Conservation (phyloP, 257 asterid genomes). For the Petunia axillaris region DNA sequence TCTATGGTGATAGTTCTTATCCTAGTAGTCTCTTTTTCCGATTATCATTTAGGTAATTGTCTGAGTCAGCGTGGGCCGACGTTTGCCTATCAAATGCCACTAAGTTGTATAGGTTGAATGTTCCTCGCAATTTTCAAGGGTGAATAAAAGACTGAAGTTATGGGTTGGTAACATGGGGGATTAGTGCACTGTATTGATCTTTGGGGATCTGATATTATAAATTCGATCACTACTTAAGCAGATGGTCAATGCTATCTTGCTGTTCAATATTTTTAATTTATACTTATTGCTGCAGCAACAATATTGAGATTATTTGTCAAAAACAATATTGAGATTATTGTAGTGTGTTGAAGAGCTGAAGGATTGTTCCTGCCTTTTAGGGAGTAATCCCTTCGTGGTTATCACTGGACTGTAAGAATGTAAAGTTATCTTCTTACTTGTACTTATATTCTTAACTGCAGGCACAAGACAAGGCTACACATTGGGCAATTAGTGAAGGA, state of each 20-base stretch:
- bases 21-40: background rate
- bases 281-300: background rate
- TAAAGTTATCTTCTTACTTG: background rate
- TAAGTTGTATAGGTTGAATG: slow-evolving; percentile 7
- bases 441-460: slow-evolving; percentile 37
- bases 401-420: background rate
- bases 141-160: slow-evolving; percentile 8
- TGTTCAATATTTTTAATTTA: background rate
- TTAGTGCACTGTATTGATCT: background rate
- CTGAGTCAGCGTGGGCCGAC: background rate
- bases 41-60: background rate
- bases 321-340: no score
- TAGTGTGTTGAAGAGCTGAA: slow-evolving; percentile 11
- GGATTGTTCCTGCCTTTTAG: background rate
- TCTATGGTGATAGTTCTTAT: background rate
- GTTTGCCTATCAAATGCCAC: background rate
- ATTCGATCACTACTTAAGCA: background rate
- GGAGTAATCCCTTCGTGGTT: background rate
- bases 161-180: background rate
- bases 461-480: slow-evolving; percentile 77
- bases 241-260: background rate
- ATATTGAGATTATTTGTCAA: background rate
- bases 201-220: background rate
- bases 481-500: slow-evolving; percentile 76
- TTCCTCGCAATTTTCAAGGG: background rate